Evolutionary conservation across 768 basidiomycete species (phyloP).

Genomic region (Amanita polypyramis): DNA sequence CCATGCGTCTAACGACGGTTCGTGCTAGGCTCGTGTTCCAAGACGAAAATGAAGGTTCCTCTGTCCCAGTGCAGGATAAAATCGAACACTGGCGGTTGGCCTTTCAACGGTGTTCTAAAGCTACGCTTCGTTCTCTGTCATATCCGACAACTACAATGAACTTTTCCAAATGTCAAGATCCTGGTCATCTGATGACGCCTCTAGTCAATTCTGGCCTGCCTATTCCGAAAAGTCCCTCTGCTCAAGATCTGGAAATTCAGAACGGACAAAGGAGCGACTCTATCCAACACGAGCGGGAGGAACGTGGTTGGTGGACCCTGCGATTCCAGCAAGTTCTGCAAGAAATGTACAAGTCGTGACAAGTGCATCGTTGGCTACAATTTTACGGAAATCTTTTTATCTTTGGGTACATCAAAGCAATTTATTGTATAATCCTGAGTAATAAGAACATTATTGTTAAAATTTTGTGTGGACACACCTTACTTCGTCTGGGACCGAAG

Average conservation of each 20-base stretch:
- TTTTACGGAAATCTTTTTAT: background rate
- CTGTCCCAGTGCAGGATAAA: constrained; percentile 2
- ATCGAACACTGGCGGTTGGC: constrained; percentile 36
- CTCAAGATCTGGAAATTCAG: constrained; percentile 30
- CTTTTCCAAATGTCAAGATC: constrained; percentile 19
- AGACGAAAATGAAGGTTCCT: background rate
- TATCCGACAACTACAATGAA: constrained; percentile 12
- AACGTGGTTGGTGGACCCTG: constrained; percentile 66
- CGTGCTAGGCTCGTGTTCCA: background rate
- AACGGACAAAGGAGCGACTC: constrained; percentile 8
- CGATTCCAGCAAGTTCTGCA: constrained; percentile 52
- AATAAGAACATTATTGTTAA: no score
- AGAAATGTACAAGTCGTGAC: constrained; percentile 8
- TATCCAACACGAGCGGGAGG: constrained; percentile 45
- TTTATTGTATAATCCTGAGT: background rate
- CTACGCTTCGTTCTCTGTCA: constrained; percentile 29
- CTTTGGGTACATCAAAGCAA: no score
- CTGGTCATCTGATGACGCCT: constrained; percentile 22
- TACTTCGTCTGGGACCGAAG: no score
- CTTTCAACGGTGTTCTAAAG: constrained; percentile 39
- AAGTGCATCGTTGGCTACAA: background rate
- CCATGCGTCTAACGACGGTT: constrained; percentile 6
- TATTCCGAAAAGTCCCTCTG: constrained; percentile 65
- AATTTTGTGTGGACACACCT: no score
- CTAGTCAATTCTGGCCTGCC: constrained; percentile 37